phyloP scores from a whole-genome alignment of 805 yeast species.

The Maudiozyma serrabonitensis region DNA sequence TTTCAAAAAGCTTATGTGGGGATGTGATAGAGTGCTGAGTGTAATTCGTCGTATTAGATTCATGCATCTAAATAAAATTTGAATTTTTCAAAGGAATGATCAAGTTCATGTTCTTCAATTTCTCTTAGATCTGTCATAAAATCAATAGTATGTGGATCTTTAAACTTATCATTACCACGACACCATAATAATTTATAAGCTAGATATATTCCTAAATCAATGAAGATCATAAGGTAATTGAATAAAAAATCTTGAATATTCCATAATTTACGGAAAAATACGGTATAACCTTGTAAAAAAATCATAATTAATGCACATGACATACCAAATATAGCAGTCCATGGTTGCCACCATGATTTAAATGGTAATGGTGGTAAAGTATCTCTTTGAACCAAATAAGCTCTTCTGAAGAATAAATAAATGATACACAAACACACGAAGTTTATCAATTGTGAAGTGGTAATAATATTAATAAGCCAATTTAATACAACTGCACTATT shows the following conservation, averaged over 20 bases:
- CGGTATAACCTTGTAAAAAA: slow-evolving; percentile 57
- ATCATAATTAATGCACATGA: slow-evolving; percentile 41
- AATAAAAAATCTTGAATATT: slow-evolving; percentile 50
- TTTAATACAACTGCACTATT: slow-evolving; percentile 53
- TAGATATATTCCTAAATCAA: slow-evolving; percentile 38
- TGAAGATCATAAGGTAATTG: slow-evolving; percentile 63
- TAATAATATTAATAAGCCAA: slow-evolving; percentile 66
- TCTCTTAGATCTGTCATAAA: slow-evolving; percentile 44
- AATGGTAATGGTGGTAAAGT: slow-evolving; percentile 34
- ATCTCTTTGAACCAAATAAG: slow-evolving; percentile 45
- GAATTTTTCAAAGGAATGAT: slow-evolving; percentile 16
- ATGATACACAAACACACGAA: slow-evolving; percentile 49
- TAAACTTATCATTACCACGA: slow-evolving; percentile 37
- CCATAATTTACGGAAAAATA: slow-evolving; percentile 63
- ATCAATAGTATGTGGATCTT: slow-evolving; percentile 41
- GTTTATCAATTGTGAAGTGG: slow-evolving; percentile 58
- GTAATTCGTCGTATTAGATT: neutral
- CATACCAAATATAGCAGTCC: slow-evolving; percentile 41
- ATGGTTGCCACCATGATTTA: slow-evolving; percentile 53
- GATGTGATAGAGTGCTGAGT: too few species aligned
- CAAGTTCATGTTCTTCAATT: slow-evolving; percentile 47
- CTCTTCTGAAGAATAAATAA: slow-evolving; percentile 53
- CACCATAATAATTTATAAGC: slow-evolving; percentile 40
- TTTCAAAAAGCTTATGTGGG: too few species aligned
- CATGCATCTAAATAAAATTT: slow-evolving; percentile 6